Conservation (phyloP, 306 rosid species). For the Chamaecrista fasciculata region DNA sequence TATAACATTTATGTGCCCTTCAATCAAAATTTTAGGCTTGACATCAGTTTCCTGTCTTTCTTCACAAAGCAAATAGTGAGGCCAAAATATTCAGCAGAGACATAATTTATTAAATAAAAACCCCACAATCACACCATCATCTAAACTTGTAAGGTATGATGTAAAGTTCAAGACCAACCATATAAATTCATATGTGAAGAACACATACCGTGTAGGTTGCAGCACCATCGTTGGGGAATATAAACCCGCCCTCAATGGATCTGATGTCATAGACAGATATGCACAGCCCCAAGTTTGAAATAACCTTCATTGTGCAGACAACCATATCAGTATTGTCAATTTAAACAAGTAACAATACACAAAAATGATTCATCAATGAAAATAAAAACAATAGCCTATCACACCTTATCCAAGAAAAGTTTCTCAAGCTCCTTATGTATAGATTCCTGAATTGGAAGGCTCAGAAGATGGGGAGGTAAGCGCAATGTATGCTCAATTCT, state of each 20-base stretch:
- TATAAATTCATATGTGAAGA: neutral
- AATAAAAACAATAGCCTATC: conserved; percentile 9
- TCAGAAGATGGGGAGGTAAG: conserved; percentile 64
- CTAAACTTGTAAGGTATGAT: neutral
- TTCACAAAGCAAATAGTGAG: neutral
- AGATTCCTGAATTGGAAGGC: conserved; percentile 58
- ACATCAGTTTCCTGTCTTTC: neutral
- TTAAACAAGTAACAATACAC: conserved; percentile 1
- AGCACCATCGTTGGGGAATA: conserved; percentile 72
- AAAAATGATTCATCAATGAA: neutral
- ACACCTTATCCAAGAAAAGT: conserved; percentile 78
- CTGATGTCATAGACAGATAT: conserved; percentile 67
- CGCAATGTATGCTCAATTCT: conserved; percentile 66
- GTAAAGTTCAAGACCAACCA: conserved; percentile 22
- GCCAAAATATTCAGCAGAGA: conserved; percentile 13
- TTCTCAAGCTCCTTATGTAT: conserved; percentile 68
- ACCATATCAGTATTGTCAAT: conserved; percentile 22
- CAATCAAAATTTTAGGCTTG: neutral
- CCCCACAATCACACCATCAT: neutral
- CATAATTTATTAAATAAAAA: neutral
- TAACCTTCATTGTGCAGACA: conserved; percentile 49
- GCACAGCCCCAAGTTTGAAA: conserved; percentile 81
- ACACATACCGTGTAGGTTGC: conserved; percentile 64
- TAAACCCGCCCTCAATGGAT: conserved; percentile 67
- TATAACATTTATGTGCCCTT: neutral